Percentiles rank a stretch among this genome's conserved stretches.
Evolutionary conservation across 31 red algal species (phyloP).

Genomic region (Endocladia muricata): DNA sequence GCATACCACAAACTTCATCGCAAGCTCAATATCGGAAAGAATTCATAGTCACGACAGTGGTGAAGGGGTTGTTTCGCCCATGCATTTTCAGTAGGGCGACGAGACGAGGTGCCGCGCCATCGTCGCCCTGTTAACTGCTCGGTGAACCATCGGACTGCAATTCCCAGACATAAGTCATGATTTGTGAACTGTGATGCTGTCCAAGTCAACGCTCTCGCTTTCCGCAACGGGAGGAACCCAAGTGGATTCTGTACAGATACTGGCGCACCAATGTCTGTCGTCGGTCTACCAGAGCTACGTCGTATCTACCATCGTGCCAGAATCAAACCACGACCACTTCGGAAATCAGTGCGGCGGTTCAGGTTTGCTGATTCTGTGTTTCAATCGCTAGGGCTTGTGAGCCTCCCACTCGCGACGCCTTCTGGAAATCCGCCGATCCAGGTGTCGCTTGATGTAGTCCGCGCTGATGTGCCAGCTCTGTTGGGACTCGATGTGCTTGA

Average conservation of each 20-base stretch:
- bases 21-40: not conserved
- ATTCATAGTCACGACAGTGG: not conserved
- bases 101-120: not conserved
- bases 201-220: not conserved
- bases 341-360: not conserved
- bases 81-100: not conserved
- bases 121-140: not conserved
- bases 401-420: not conserved
- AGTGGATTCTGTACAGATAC: not conserved
- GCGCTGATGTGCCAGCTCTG: not conserved
- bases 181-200: not conserved
- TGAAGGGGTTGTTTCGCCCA: not conserved
- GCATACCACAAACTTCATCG: not conserved
- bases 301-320: not conserved
- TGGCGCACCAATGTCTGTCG: not conserved
- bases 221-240: not conserved
- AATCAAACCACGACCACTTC: not conserved
- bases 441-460: not conserved
- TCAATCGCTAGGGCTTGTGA: not conserved
- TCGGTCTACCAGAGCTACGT: not conserved
- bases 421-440: not conserved
- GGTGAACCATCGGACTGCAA: not conserved
- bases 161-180: not conserved
- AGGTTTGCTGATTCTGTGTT: constrained; percentile 2
- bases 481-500: not conserved